Percentiles rank a stretch among this genome's conserved stretches.
These are phyloP conservation scores for Effrenium voratum DNA, from an alignment of 73 alveolate genomes.

Conservation along the genomic window DNA sequence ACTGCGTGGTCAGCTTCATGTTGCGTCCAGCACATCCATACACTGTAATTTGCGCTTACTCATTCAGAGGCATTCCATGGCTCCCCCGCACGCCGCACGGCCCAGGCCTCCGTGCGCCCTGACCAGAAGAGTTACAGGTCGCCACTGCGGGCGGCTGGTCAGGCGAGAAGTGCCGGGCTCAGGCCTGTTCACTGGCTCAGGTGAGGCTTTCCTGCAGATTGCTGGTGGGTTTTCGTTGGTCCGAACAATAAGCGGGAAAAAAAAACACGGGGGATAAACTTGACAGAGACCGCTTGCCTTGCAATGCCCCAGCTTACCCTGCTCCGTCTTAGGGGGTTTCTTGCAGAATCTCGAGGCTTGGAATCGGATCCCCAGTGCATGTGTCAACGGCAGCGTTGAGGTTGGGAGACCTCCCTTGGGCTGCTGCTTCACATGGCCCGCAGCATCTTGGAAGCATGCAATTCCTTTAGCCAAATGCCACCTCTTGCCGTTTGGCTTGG, in stretches of 20 bases:
- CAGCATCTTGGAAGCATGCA: background rate
- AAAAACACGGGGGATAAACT: background rate
- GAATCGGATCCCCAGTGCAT: background rate
- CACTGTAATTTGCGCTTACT: too few species aligned
- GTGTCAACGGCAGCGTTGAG: background rate
- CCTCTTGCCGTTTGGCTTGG: background rate
- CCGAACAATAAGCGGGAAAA: background rate
- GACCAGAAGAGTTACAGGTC: conserved; percentile 72
- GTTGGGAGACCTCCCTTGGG: conserved; percentile 11
- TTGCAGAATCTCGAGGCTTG: background rate
- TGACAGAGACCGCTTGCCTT: background rate
- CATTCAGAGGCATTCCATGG: too few species aligned
- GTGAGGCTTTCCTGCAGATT: background rate
- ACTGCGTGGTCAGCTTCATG: too few species aligned
- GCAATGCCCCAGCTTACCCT: background rate
- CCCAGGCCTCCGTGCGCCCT: background rate
- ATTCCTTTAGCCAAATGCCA: background rate
- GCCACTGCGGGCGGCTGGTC: conserved; percentile 25
- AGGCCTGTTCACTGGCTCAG: background rate
- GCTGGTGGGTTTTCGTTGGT: background rate
- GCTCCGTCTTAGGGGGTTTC: too few species aligned
- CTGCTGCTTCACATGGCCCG: background rate
- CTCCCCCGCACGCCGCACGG: too few species aligned
- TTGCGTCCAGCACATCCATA: too few species aligned
- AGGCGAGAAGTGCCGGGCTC: background rate